phyloP scores from a whole-genome alignment of 1,139 yeast species.

The Pichia terricola region DNA sequence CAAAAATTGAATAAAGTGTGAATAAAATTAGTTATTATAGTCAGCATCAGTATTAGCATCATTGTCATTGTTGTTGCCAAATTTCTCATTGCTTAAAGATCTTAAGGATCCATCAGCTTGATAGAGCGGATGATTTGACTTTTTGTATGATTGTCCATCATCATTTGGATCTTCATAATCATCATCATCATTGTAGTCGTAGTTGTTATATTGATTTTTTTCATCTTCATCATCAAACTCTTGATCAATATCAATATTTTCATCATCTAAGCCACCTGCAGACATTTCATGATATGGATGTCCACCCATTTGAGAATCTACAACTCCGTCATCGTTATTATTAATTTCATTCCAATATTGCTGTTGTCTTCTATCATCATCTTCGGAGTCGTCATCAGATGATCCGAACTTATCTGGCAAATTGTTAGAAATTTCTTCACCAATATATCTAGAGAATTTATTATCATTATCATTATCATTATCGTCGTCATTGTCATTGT shows the following conservation, averaged over 20 bases:
- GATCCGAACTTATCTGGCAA: slow-evolving; percentile 50
- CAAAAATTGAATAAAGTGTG: too few relatives aligned
- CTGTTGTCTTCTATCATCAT: slow-evolving; percentile 28
- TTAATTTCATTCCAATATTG: slow-evolving; percentile 11
- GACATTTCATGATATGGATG: slow-evolving; percentile 26
- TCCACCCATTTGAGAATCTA: slow-evolving; percentile 21
- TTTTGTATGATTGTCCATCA: slow-evolving; percentile 68
- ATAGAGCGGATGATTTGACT: slow-evolving; percentile 50
- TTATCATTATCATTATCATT: slow-evolving; percentile 18
- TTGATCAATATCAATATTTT: slow-evolving; percentile 11
- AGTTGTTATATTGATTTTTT: slow-evolving; percentile 12
- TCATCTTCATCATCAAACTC: slow-evolving; percentile 10
- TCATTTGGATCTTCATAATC: slow-evolving; percentile 76
- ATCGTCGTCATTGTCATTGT: slow-evolving; percentile 13
- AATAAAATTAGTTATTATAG: too few relatives aligned
- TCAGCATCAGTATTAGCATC: too few relatives aligned
- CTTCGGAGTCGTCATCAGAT: slow-evolving; percentile 45
- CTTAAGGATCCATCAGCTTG: slow-evolving; percentile 26
- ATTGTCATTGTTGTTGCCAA: slow-evolving; percentile 3
- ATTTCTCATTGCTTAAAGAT: slow-evolving; percentile 14
- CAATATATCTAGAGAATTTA: slow-evolving; percentile 70
- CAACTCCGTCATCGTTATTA: slow-evolving; percentile 10
- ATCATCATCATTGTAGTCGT: slow-evolving; percentile 35
- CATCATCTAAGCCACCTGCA: slow-evolving; percentile 19
- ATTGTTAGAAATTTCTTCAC: slow-evolving; percentile 63